phyloP scores from a whole-genome alignment of 805 yeast genomes.

The Zygotorulaspora danielsina region DNA sequence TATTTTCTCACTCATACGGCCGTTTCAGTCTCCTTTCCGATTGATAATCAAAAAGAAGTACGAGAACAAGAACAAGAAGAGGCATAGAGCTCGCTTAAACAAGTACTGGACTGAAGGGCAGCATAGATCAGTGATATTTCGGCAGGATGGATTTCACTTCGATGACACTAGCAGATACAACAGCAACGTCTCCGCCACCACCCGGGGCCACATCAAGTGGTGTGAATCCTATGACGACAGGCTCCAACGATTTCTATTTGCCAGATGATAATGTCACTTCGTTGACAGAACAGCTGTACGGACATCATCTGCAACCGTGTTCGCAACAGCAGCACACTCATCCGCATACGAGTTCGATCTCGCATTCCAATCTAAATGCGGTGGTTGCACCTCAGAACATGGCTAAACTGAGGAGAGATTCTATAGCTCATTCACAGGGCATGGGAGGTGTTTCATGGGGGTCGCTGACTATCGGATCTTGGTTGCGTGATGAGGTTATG shows the following conservation, averaged over 20 bases:
- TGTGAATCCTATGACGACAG: conserved; percentile 3
- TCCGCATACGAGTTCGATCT: not conserved
- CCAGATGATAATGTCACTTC: conserved; percentile 1
- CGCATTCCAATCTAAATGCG: conserved; percentile 5
- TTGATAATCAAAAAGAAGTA: not conserved
- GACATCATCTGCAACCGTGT: conserved; percentile 1
- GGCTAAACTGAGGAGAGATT: conserved; percentile 71
- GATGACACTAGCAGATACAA: conserved; percentile 15
- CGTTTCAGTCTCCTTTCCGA: conserved; percentile 3
- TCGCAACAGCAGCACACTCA: not conserved
- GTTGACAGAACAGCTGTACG: conserved; percentile 2
- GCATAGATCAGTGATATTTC: not conserved
- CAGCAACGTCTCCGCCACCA: conserved; percentile 14
- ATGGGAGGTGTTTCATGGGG: conserved; percentile 99
- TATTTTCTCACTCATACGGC: not conserved
- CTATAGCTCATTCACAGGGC: conserved; percentile 93
- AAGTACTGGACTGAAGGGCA: not conserved
- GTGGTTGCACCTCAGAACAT: conserved; percentile 18
- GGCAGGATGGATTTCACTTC: conserved; percentile 20
- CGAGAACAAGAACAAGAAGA: not conserved
- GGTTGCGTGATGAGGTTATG: conserved; percentile 92
- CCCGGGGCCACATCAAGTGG: conserved; percentile 7
- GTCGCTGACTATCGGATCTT: conserved; percentile 86
- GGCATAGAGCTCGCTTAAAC: not conserved
- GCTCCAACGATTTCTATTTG: not conserved